Percentiles rank a stretch among this genome's conserved stretches.
These are phyloP conservation scores for Cutaneotrichosporon spelunceum DNA, from an alignment of 1,284 basidiomycete species.

Conservation along the genomic window DNA sequence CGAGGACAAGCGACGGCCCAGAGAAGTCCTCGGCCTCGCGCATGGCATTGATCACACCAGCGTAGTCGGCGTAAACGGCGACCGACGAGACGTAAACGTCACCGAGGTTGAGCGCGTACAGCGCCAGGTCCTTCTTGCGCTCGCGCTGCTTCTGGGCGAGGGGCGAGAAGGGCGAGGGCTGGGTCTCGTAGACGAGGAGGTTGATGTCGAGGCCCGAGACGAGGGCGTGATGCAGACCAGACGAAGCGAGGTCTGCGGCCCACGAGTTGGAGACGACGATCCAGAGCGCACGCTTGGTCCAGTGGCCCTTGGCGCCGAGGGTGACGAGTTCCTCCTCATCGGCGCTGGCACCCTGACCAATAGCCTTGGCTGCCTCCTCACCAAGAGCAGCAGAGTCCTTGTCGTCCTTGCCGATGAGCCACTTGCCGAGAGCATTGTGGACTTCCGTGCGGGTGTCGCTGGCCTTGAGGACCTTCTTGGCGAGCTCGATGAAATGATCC, in stretches of 20 bases:
- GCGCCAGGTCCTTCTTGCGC: constrained; percentile 86
- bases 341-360: constrained; percentile 47
- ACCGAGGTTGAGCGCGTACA: constrained; percentile 99
- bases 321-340: constrained; percentile 57
- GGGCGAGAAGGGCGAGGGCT: constrained; percentile 70
- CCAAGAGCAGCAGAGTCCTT: constrained; percentile 61
- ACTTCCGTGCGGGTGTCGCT: constrained; percentile 55
- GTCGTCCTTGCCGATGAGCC: constrained; percentile 69
- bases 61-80: constrained; percentile 92
- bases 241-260: constrained; percentile 96
- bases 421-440: constrained; percentile 69
- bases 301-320: constrained; percentile 61
- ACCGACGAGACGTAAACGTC: constrained; percentile 94
- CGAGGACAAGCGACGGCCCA: constrained; percentile 88
- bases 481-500: constrained; percentile 61
- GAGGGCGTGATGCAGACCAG: constrained; percentile 90
- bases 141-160: constrained; percentile 43
- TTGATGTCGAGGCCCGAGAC: constrained; percentile 89
- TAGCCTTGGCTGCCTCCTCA: constrained; percentile 59
- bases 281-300: constrained; percentile 75
- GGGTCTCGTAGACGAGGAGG: constrained; percentile 90
- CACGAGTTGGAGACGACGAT: constrained; percentile 97
- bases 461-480: constrained; percentile 59
- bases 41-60: constrained; percentile 88
- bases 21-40: constrained; percentile 86